Evolutionary conservation across 805 yeast species (phyloP).

Genomic region (Saturnispora zaruensis): DNA sequence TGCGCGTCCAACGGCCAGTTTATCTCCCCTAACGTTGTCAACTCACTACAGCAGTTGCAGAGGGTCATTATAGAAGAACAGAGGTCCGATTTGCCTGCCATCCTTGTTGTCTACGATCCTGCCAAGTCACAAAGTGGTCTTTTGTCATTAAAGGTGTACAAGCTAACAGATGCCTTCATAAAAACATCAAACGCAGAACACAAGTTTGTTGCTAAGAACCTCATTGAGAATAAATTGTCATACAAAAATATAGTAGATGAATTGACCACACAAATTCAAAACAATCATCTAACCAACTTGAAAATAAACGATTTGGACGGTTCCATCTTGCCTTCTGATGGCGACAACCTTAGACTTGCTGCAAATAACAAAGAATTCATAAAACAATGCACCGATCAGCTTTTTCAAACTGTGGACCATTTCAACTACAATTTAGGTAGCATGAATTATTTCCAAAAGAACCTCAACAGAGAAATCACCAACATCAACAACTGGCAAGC

Average conservation of each 20-base stretch:
- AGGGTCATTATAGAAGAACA: conserved; percentile 21
- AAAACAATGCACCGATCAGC: conserved; percentile 44
- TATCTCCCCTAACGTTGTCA: conserved; percentile 57
- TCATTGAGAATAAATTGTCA: conserved; percentile 51
- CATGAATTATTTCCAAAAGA: conserved; percentile 76
- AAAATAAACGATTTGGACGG: conserved; percentile 23
- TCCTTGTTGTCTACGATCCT: conserved; percentile 58
- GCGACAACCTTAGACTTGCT: conserved; percentile 30
- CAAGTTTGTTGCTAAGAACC: conserved; percentile 57
- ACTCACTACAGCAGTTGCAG: conserved; percentile 60
- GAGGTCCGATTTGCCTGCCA: conserved; percentile 33
- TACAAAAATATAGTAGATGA: conserved; percentile 65
- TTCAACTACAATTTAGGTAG: conserved; percentile 72
- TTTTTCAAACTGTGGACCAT: conserved; percentile 63
- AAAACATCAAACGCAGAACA: conserved; percentile 40
- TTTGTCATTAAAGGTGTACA: conserved; percentile 58
- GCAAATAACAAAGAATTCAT: conserved; percentile 30
- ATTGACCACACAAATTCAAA: conserved; percentile 55
- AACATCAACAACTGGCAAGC: conserved; percentile 63
- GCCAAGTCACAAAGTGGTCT: conserved; percentile 55
- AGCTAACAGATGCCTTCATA: conserved; percentile 56
- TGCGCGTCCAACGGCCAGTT: conserved; percentile 44
- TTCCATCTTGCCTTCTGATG: conserved; percentile 5
- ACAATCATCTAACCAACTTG: conserved; percentile 51
- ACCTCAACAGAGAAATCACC: conserved; percentile 56